phyloP scores from a whole-genome alignment of 768 basidiomycete species.

The Tylopilus subfusipes region DNA sequence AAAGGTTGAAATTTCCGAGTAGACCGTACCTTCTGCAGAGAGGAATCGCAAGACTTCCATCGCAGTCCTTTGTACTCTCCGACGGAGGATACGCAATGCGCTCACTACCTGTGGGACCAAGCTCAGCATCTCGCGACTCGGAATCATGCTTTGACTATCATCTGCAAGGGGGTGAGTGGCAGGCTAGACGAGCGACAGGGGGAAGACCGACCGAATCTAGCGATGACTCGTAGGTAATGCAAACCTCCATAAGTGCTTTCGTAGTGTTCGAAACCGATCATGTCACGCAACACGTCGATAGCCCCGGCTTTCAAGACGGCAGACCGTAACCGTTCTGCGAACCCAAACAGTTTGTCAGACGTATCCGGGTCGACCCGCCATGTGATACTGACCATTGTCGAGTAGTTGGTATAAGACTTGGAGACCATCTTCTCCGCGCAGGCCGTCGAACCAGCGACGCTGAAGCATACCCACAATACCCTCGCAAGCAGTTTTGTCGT shows the following conservation, averaged over 20 bases:
- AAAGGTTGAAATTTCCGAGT: neutral
- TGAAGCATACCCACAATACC: conserved; percentile 22
- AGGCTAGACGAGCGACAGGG: neutral
- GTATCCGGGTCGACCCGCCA: no score
- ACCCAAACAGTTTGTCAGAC: neutral
- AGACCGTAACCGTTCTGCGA: conserved; percentile 15
- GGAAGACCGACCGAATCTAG: conserved; percentile 15
- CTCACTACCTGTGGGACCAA: conserved; percentile 15
- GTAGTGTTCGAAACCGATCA: conserved; percentile 11
- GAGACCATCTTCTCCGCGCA: conserved; percentile 26
- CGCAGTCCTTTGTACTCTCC: conserved; percentile 16
- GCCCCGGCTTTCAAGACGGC: conserved; percentile 14
- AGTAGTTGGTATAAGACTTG: conserved; percentile 17
- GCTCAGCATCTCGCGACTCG: neutral
- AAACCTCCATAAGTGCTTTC: conserved; percentile 16
- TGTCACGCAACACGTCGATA: conserved; percentile 11
- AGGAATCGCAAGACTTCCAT: conserved; percentile 11
- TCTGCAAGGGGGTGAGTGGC: conserved; percentile 1
- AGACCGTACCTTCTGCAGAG: conserved; percentile 12
- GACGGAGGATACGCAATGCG: conserved; percentile 13
- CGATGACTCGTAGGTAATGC: conserved; percentile 22
- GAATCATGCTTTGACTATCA: neutral
- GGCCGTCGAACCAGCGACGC: conserved; percentile 28
- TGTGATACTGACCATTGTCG: conserved; percentile 17
- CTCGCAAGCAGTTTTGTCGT: neutral